Evolutionary conservation across 129 eudicot genomes (phyloP), one percentile per base, ranked within the genome.

Genomic region (Flaveria sonorensis): DNA sequence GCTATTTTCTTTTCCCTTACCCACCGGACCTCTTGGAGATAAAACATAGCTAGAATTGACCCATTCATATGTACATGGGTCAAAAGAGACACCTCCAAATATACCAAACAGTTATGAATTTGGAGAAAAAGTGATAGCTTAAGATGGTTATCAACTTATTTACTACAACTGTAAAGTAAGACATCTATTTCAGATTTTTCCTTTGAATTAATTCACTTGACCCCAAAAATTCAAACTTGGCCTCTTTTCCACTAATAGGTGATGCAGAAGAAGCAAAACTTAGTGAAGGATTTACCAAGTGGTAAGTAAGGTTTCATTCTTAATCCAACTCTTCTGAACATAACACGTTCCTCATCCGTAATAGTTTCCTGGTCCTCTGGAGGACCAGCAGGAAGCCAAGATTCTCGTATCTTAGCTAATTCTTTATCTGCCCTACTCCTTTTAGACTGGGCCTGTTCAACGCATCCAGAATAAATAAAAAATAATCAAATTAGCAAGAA

Each of bases 301-400:
- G 98, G 98, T 85, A 94, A 82, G 76, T 90, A 94, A 36, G 98
- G 88, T 75, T 94, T 94, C 98, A 94, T 94, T 84, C 92, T 86
- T 52, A 94, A 81, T 28, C 98, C 98, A 82, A 94, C 86, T 81
- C 85, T 83, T 66, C 97, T 91, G 57, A 78, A 91, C 96, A 91
- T 94, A 80, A 82, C 87, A 59, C 93, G 88, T 82, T 94, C 98
- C 86, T 94, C 98, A 21, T 94, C 97, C 14, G 98, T 94, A 21
- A 94, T 83, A 57, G 97, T 94, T 85, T 94, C 98, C 84, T 81
- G 97, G 80, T 94, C 98, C 48, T 94, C 88, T n/a, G 92, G 89
- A 76, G 97, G 90, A 77, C 88, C 90, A 60, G 78, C 80, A 61
- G 98, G 98, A 42, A 89, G 82, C 98, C 96, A 91, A 11, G 98